A percentile compares a stretch with the other conserved stretches of the same genome.
Evolutionary conservation across 352 stramenopile species (phyloP).

Genomic region (Discostella stelligera): DNA sequence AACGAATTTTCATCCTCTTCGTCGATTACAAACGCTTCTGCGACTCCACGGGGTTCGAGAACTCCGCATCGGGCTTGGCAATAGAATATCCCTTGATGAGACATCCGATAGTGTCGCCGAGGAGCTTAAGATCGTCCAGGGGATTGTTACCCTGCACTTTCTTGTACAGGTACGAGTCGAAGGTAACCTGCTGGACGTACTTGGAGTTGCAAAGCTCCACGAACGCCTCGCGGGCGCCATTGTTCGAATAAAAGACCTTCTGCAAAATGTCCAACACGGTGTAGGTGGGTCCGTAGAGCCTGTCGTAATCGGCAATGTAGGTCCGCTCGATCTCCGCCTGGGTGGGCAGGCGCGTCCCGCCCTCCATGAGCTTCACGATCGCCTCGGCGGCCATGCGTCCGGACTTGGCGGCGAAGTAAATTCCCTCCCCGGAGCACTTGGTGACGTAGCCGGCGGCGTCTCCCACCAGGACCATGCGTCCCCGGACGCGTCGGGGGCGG

Average conservation of each 20-base stretch:
- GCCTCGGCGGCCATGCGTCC: conserved; percentile 86
- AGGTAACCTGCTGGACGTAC: conserved; percentile 89
- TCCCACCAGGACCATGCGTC: conserved; percentile 85
- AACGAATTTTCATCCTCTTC: no score
- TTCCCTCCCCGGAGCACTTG: conserved; percentile 89
- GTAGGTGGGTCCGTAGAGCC: conserved; percentile 87
- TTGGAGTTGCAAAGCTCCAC: conserved; percentile 88
- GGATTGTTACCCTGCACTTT: conserved; percentile 88
- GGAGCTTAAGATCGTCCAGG: conserved; percentile 87
- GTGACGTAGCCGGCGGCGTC: conserved; percentile 89
- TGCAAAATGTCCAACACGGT: conserved; percentile 87
- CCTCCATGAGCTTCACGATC: conserved; percentile 84
- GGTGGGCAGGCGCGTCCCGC: conserved; percentile 80
- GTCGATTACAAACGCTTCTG: conserved; percentile 85
- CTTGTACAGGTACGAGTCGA: conserved; percentile 90
- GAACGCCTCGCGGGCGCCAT: conserved; percentile 87
- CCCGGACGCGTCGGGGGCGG: conserved; percentile 83
- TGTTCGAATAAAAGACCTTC: conserved; percentile 89
- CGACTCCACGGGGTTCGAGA: conserved; percentile 86
- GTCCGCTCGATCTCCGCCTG: conserved; percentile 84
- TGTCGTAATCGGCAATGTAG: conserved; percentile 88
- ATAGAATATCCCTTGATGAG: conserved; percentile 86
- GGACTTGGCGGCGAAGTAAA: conserved; percentile 89
- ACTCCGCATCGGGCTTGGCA: conserved; percentile 84
- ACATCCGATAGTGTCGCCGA: conserved; percentile 85